phyloP scores from a whole-genome alignment of 164 flowering plant species.

The Piper longum region DNA sequence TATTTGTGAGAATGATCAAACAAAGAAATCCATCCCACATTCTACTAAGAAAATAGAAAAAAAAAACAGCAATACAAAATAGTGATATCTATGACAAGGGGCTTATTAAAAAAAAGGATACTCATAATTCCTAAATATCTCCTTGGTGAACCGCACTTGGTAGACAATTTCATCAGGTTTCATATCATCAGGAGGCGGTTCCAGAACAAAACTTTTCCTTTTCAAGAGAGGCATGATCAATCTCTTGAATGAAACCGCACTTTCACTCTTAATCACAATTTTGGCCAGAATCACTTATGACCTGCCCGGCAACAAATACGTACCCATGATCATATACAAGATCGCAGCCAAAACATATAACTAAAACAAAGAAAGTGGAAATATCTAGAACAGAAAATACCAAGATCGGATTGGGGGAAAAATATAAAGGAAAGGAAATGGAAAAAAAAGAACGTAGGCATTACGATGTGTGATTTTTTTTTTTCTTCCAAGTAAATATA shows the following conservation, averaged over 20 bases:
- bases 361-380: background rate
- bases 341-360: background rate
- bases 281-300: too few relatives aligned
- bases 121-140: constrained; percentile 74
- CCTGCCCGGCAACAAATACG: background rate
- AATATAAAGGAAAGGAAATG: too few relatives aligned
- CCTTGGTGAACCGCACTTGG: constrained; percentile 90
- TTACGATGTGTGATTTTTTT: too few relatives aligned
- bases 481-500: too few relatives aligned
- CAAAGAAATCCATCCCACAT: too few relatives aligned
- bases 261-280: background rate
- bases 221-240: constrained; percentile 57
- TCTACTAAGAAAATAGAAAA: background rate
- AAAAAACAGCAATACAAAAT: background rate
- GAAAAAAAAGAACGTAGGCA: too few relatives aligned
- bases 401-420: too few relatives aligned
- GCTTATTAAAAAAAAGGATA: constrained; percentile 27
- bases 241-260: background rate
- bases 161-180: constrained; percentile 61
- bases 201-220: constrained; percentile 47
- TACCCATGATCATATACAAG: background rate
- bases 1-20: too few relatives aligned
- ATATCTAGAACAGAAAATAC: too few relatives aligned
- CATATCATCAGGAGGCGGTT: constrained; percentile 56
- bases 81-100: background rate